Base-by-base conservation (phyloP, 768 basidiomycete species). In the Termitomyces sp. region DNA sequence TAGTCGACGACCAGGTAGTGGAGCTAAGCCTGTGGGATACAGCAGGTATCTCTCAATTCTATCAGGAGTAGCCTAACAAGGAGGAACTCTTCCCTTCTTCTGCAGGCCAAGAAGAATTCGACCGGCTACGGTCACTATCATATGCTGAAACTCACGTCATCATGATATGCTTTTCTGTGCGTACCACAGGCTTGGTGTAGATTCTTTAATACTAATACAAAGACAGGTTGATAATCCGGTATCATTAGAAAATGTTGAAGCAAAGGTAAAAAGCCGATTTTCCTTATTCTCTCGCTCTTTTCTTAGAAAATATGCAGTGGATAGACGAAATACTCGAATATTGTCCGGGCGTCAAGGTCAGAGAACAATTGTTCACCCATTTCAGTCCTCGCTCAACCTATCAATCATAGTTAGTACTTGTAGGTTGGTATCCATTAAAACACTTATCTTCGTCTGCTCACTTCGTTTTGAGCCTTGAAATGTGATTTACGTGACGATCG, bases 11-110 rank as follows among this genome's bases (percentile, higher is more conserved):
- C 35, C 88, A 92, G 64, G 70, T 82, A 32, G 88, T 98, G 14
- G 95, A 98, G 67, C 78, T 99, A 45, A 92, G 93, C 69, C 69
- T 98, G 61, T 98, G 96, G 96, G 96, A 98, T 70, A 98, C 96
- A 46, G 96, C 96, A 46, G 95, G 96, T 94, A 82, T 72, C 36
- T 49, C 36, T 42, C n/a, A n/a, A 42, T 42, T 35, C 16, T 30
- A 20, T 24, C 43, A 14, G 22, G 43, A 22, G n/a, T 45, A 24
- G 33, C 14, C 20, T 64, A 51, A 59, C 58, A 28, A 38, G 61
- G 61, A 58, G 33, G 45, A 58, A 60, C 53, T 46, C 58, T 33
- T 43, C 43, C 54, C 51, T 53, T 49, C 44, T 49, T 54, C 45
- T 57, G 53, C 73, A 94, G 93, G 93, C 44, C 94, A 96, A 72